A percentile compares a stretch with the other conserved stretches of the same genome.
These are phyloP conservation scores for Zea luxurians DNA, from an alignment of 176 grass and related monocot species.

Conservation along the genomic window DNA sequence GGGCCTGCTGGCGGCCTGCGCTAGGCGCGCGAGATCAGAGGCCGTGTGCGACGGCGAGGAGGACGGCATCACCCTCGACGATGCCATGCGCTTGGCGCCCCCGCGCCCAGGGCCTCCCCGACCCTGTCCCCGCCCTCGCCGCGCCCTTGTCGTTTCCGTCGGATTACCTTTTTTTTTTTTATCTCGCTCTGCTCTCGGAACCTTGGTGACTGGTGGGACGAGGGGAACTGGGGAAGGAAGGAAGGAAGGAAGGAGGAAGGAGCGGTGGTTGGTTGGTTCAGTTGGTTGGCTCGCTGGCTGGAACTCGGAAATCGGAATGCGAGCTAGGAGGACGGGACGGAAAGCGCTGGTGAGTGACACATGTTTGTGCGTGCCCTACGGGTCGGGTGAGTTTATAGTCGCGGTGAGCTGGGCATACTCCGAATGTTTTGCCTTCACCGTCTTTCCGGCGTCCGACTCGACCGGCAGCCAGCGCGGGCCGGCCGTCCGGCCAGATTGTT, in stretches of 20 bases:
- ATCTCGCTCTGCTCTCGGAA: background rate
- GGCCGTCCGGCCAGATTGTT: constrained; percentile 36
- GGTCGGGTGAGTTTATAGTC: constrained; percentile 18
- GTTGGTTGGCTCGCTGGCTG: constrained; percentile 22
- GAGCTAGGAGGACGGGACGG: background rate
- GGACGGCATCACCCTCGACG: constrained; percentile 70
- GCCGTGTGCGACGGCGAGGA: constrained; percentile 64
- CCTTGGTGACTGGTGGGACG: background rate
- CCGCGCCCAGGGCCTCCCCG: constrained; percentile 32
- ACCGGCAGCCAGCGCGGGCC: constrained; percentile 29
- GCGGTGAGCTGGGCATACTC: background rate
- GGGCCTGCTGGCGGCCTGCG: constrained; percentile 38
- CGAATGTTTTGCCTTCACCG: background rate
- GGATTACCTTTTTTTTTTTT: background rate
- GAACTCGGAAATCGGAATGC: constrained; percentile 18
- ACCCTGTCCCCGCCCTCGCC: constrained; percentile 23
- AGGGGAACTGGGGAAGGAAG: background rate
- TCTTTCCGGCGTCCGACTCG: constrained; percentile 14
- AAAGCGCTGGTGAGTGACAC: background rate
- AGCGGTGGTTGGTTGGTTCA: constrained; percentile 19
- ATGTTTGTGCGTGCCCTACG: constrained; percentile 3
- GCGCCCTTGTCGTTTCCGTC: constrained; percentile 26
- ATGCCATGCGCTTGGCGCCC: constrained; percentile 48
- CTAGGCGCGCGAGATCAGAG: constrained; percentile 71
- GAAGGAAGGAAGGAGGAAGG: background rate